These are phyloP conservation scores for Ganoderma leucocontextum DNA, from an alignment of 1,284 basidiomycete genomes.

Conservation along the genomic window DNA sequence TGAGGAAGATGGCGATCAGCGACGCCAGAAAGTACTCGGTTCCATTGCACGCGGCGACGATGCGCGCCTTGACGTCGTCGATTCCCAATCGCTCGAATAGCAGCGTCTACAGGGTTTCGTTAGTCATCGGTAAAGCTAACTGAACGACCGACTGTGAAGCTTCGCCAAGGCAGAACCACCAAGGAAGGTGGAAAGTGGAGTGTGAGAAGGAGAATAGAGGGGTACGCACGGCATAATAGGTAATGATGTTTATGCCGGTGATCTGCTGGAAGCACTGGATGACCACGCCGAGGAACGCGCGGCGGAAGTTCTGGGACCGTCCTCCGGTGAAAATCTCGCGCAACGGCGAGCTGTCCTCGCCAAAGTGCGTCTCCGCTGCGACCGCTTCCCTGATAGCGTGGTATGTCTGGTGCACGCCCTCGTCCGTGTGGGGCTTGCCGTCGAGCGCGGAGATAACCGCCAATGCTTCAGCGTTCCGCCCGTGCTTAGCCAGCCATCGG, in stretches of 20 bases:
- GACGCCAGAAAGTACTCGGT: conserved; percentile 75
- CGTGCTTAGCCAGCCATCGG: conserved; percentile 73
- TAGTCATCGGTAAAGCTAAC: neutral
- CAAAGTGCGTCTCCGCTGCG: conserved; percentile 35
- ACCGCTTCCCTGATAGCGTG: conserved; percentile 64
- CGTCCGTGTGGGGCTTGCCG: conserved; percentile 59
- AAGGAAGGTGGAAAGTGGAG: neutral
- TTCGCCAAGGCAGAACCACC: conserved; percentile 9
- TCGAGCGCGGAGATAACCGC: conserved; percentile 72
- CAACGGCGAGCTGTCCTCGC: conserved; percentile 44
- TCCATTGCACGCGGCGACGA: conserved; percentile 75
- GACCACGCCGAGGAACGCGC: conserved; percentile 63
- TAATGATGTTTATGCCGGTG: conserved; percentile 71
- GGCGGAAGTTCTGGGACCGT: conserved; percentile 70
- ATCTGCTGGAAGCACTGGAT: conserved; percentile 80
- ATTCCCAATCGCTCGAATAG: conserved; percentile 69
- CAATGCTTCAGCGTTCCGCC: conserved; percentile 66
- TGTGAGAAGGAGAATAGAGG: neutral
- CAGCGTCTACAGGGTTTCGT: conserved; percentile 50
- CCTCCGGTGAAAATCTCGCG: conserved; percentile 67
- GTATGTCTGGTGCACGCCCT: conserved; percentile 61
- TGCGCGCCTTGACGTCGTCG: conserved; percentile 65
- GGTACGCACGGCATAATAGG: conserved; percentile 39
- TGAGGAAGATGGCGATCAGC: conserved; percentile 63
- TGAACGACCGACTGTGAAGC: conserved; percentile 7